These are phyloP conservation scores for Sisymbrium irio DNA, from an alignment of 345 rosid species.

Conservation along the genomic window DNA sequence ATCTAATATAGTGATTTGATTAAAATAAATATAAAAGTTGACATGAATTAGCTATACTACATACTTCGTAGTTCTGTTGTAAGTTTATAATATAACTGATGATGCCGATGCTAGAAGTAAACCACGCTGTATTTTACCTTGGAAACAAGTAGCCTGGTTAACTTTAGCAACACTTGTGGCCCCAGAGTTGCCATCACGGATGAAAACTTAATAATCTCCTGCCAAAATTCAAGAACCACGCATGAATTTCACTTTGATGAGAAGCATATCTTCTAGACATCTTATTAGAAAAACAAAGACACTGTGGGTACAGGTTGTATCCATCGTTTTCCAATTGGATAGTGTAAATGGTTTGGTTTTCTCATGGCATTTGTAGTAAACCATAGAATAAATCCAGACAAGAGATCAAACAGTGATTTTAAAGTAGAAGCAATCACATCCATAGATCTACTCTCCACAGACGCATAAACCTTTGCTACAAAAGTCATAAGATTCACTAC, in stretches of 20 bases:
- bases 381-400: constrained; percentile 85
- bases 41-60: no score
- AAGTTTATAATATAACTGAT: no score
- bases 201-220: constrained; percentile 64
- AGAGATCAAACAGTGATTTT: constrained; percentile 78
- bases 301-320: constrained; percentile 87
- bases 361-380: constrained; percentile 79
- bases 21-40: no score
- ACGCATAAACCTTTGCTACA: constrained; percentile 71
- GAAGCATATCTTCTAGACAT: background rate
- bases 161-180: constrained; percentile 50
- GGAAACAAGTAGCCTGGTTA: constrained; percentile 42
- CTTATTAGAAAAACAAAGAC: background rate
- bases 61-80: no score
- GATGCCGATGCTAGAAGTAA: no score
- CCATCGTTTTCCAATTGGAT: constrained; percentile 51
- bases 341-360: constrained; percentile 47
- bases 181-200: constrained; percentile 68
- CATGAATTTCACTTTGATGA: background rate
- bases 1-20: no score
- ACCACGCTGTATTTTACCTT: no score
- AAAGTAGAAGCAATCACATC: constrained; percentile 84
- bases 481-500: constrained; percentile 60
- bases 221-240: background rate
- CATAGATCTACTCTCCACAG: constrained; percentile 64